These are phyloP conservation scores for Monosporascus sp. DNA, from an alignment of 2,329 filamentous ascomycete genomes.

Conservation along the genomic window DNA sequence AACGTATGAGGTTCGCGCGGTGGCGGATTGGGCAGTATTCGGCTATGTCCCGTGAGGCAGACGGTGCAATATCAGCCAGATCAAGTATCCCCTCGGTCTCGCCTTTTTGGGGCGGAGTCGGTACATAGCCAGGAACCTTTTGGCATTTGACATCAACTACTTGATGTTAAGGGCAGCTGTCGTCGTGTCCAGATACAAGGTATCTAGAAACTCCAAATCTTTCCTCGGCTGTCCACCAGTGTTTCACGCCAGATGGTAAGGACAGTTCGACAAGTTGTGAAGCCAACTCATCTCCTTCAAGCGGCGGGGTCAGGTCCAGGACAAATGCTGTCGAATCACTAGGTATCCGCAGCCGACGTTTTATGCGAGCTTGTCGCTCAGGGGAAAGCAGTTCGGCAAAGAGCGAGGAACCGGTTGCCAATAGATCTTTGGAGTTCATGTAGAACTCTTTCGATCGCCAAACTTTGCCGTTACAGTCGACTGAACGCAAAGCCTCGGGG, in stretches of 20 bases:
- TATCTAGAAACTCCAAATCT: slow-evolving; percentile 31
- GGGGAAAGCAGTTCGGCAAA: slow-evolving; percentile 41
- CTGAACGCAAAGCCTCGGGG: slow-evolving; percentile 14
- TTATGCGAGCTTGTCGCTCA: slow-evolving; percentile 33
- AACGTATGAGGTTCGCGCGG: slow-evolving; percentile 54
- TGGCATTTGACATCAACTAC: slow-evolving; percentile 11
- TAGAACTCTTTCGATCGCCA: slow-evolving; percentile 33
- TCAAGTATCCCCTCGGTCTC: slow-evolving; percentile 9
- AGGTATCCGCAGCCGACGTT: slow-evolving; percentile 29
- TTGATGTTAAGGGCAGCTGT: slow-evolving; percentile 23
- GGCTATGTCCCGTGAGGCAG: slow-evolving; percentile 28
- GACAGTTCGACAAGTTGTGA: slow-evolving; percentile 53
- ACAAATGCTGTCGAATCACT: slow-evolving; percentile 32
- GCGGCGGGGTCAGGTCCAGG: slow-evolving; percentile 57
- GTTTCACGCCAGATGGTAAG: slow-evolving; percentile 47
- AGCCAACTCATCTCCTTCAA: slow-evolving; percentile 57
- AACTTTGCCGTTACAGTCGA: slow-evolving; percentile 27
- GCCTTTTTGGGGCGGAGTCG: slow-evolving; percentile 1
- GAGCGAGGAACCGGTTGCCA: slow-evolving; percentile 39
- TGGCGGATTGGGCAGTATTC: slow-evolving; percentile 64
- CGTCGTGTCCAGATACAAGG: slow-evolving; percentile 44
- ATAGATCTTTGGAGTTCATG: slow-evolving; percentile 41
- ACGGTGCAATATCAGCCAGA: slow-evolving; percentile 9
- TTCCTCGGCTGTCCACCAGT: slow-evolving; percentile 43
- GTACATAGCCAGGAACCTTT: neutral